Evolutionary conservation across 2,329 filamentous ascomycete species (phyloP), one percentile per base, ranked within the genome.

Genomic region (Colletotrichum acutatum): DNA sequence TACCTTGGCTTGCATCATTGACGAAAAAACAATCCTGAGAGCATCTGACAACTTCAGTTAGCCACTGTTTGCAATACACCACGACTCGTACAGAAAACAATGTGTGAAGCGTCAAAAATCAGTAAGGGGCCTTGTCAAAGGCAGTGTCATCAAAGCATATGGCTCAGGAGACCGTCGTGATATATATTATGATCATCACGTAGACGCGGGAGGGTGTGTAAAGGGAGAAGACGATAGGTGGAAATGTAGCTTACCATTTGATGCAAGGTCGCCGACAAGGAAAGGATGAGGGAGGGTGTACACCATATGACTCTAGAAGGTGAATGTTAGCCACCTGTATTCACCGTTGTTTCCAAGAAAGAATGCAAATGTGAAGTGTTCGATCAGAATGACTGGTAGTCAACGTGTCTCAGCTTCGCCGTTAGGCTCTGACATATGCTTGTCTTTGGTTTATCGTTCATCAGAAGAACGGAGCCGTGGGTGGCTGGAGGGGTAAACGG

Each of bases 381-480:
- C 66, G 68, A 74, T 74, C 71, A 74, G 71, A 74, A 71, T 61
- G 71, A 74, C 71, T 56, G 61, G 68, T 72, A 46, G 70, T 73
- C 70, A 70, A 69, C 74, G 68, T 74, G 46, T 76, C 60, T 76
- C 75, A 75, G 74, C 74, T 64, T 68, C 61, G 74, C 74, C 74
- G 70, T 71, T 71, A 73, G 74, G 75, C 75, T 76, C 74, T 74
- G 75, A 75, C 72, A 76, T 76, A 76, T 76, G 75, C 75, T 76
- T 76, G 75, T 76, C 75, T 74, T 70, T 74, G 71, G 65, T 74
- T 74, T 74, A 67, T 69, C 64, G 73, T 76, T 76, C 75, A 76
- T 76, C 75, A 76, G 59, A 34, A 71, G 61, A 71, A 71, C 61
- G 66, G 74, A 64, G 62, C 67, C 46, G 53, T 52, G 28, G 68